Conservation (phyloP, 1,139 yeast genomes). For the Yamadazyma atmosphaerica region DNA sequence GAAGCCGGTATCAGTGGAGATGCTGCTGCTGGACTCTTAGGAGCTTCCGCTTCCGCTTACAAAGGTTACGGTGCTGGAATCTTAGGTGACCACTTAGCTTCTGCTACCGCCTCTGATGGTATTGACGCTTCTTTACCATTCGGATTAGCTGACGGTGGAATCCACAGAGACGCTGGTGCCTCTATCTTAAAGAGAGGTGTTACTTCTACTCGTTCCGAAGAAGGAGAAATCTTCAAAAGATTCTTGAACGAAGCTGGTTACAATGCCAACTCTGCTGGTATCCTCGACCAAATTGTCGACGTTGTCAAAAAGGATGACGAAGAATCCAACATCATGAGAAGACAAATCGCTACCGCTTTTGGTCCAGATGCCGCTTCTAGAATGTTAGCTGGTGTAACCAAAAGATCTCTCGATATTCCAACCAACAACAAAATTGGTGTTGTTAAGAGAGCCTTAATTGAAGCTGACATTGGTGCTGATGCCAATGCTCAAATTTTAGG, state of each 20-base stretch:
- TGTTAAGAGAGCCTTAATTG: constrained; percentile 14
- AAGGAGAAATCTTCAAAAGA: constrained; percentile 14
- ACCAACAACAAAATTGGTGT: constrained; percentile 14
- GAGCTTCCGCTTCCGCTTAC: constrained; percentile 13
- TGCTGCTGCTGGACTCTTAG: constrained; percentile 13
- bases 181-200: constrained; percentile 11
- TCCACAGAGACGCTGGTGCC: constrained; percentile 12
- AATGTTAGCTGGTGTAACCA: constrained; percentile 11
- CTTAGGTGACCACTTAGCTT: constrained; percentile 15
- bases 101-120: constrained; percentile 14
- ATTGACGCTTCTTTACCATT: constrained; percentile 12
- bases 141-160: constrained; percentile 12
- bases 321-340: constrained; percentile 13
- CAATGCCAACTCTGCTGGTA: constrained; percentile 10
- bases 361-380: constrained; percentile 13
- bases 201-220: constrained; percentile 11
- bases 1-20: constrained; percentile 16
- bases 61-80: constrained; percentile 12
- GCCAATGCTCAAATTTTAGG: constrained; percentile 10
- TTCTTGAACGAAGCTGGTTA: constrained; percentile 13
- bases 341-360: constrained; percentile 15
- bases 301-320: constrained; percentile 12
- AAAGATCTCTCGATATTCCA: constrained; percentile 10
- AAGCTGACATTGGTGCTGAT: constrained; percentile 12
- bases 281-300: constrained; percentile 12